Conservation (phyloP, 73 alveolate genomes). For the Paramecium primaurelia region DNA sequence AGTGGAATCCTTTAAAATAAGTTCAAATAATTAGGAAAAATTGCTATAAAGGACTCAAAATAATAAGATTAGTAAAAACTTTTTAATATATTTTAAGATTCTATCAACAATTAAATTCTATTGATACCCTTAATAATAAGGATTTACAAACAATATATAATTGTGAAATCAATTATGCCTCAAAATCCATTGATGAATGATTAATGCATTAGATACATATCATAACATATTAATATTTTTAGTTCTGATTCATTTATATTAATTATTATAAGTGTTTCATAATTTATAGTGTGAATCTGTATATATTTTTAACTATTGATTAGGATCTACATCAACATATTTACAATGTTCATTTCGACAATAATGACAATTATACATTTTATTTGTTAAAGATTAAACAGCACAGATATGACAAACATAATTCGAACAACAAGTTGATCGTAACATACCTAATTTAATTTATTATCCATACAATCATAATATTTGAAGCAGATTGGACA, state of each 20-base stretch:
- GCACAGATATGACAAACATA: constrained; percentile 33
- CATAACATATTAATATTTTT: neutral
- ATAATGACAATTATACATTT: constrained; percentile 24
- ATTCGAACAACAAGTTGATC: neutral
- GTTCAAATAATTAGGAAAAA: constrained; percentile 64
- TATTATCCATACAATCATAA: constrained; percentile 1
- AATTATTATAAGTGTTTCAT: neutral
- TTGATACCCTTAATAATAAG: neutral
- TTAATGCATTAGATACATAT: neutral
- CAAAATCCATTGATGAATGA: constrained; percentile 36
- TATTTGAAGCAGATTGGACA: constrained; percentile 41
- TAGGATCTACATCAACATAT: constrained; percentile 30
- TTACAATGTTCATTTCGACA: constrained; percentile 17
- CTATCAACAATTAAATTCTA: neutral
- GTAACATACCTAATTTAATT: neutral
- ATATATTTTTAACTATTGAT: neutral
- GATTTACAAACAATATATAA: neutral
- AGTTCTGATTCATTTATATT: neutral
- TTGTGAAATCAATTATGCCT: constrained; percentile 23
- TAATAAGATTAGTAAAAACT: neutral
- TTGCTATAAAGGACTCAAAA: constrained; percentile 65
- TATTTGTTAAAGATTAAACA: neutral
- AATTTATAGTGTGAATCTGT: constrained; percentile 19
- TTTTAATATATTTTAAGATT: neutral
- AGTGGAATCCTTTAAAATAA: constrained; percentile 70